Percentiles rank a stretch among this genome's conserved stretches.
phyloP scores from a whole-genome alignment of 208 protist species.

The Wallacemonas sp. region DNA sequence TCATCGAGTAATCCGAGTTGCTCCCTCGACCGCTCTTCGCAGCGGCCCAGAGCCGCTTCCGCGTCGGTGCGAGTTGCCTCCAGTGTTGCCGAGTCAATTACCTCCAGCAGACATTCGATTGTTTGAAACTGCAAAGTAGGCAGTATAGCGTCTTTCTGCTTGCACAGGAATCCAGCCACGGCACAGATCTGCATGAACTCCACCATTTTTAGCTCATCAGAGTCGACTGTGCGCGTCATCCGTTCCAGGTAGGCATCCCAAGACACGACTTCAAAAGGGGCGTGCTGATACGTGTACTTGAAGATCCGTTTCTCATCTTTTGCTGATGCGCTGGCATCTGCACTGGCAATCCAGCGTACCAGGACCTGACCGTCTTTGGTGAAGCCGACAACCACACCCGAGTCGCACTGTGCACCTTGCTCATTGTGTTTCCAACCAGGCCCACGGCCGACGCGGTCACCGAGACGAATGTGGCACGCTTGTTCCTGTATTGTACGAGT shows the following conservation, averaged over 20 bases:
- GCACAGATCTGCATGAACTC: slow-evolving; percentile 72
- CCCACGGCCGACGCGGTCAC: slow-evolving; percentile 68
- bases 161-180: slow-evolving; percentile 63
- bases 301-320: slow-evolving; percentile 42
- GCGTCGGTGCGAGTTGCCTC: slow-evolving; percentile 7
- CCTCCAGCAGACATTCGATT: slow-evolving; percentile 61
- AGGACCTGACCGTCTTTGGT: slow-evolving; percentile 53
- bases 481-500: background rate
- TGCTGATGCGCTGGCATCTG: slow-evolving; percentile 24
- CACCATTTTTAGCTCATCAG: slow-evolving; percentile 44
- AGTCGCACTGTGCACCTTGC: slow-evolving; percentile 67
- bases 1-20: background rate
- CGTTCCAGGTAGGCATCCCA: slow-evolving; percentile 51
- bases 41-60: slow-evolving; percentile 12
- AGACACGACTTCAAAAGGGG: slow-evolving; percentile 62
- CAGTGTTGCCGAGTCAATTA: slow-evolving; percentile 64
- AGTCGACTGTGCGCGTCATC: slow-evolving; percentile 38
- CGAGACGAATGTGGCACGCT: slow-evolving; percentile 12
- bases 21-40: slow-evolving; percentile 10
- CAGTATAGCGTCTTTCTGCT: slow-evolving; percentile 65
- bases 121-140: slow-evolving; percentile 76
- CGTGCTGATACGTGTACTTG: slow-evolving; percentile 58
- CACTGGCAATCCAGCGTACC: slow-evolving; percentile 65
- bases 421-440: slow-evolving; percentile 60
- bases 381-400: slow-evolving; percentile 67